These are phyloP conservation scores for Vigna reflexopilosa DNA, from an alignment of 306 rosid genomes.

Conservation along the genomic window DNA sequence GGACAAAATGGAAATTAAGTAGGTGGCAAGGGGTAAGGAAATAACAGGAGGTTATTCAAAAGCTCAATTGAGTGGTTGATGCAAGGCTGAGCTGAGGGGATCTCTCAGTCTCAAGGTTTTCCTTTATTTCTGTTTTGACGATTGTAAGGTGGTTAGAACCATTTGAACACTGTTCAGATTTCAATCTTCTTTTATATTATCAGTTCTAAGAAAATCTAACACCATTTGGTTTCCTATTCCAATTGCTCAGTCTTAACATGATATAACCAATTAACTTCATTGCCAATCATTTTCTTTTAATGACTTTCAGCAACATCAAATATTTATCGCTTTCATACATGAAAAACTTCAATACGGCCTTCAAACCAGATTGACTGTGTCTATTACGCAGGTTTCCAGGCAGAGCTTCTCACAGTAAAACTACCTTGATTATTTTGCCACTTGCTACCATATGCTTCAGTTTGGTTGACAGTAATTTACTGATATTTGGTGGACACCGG, in stretches of 20 bases:
- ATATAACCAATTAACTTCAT: conserved; percentile 9
- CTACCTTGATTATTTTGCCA: conserved; percentile 90
- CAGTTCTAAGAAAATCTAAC: not conserved
- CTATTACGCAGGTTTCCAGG: conserved; percentile 37
- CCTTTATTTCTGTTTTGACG: not conserved
- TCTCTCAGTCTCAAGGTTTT: not conserved
- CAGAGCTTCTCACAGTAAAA: conserved; percentile 10
- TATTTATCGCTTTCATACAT: conserved; percentile 2
- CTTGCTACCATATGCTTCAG: conserved; percentile 79
- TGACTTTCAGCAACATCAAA: conserved; percentile 26
- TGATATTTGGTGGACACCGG: conserved; percentile 79
- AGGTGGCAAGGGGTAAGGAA: not conserved
- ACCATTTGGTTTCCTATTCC: not conserved
- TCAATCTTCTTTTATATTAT: not conserved
- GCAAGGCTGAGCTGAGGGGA: not conserved
- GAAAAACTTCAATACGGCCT: conserved; percentile 32
- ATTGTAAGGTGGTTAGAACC: not conserved
- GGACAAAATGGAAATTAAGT: not conserved
- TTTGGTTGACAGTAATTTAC: conserved; percentile 69
- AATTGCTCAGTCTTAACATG: conserved; percentile 18
- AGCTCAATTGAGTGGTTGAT: not conserved
- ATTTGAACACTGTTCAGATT: not conserved
- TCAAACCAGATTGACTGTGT: conserved; percentile 23
- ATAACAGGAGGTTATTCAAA: not conserved
- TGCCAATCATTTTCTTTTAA: conserved; percentile 29